A percentile compares a stretch with the other conserved stretches of the same genome.
These are phyloP conservation scores for Trametes cubensis DNA, from an alignment of 768 basidiomycete species.

Conservation along the genomic window DNA sequence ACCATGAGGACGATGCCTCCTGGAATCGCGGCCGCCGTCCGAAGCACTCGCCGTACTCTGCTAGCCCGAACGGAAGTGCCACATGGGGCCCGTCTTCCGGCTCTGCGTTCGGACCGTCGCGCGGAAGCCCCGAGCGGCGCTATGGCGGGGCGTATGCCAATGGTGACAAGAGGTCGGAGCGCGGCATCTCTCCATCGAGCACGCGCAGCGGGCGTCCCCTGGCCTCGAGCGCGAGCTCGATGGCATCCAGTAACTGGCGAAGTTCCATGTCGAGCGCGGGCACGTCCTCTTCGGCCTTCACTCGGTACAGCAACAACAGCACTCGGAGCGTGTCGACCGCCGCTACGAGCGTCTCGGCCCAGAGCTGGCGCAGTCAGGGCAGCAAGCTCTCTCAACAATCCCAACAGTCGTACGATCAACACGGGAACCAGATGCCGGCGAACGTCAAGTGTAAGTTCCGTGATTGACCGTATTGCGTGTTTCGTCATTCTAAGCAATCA, in stretches of 20 bases:
- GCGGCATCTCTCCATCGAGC: conserved; percentile 55
- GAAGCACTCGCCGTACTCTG: conserved; percentile 18
- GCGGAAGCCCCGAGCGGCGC: conserved; percentile 24
- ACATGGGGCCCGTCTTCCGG: conserved; percentile 26
- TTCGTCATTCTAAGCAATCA: conserved; percentile 18
- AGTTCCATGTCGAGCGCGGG: conserved; percentile 70
- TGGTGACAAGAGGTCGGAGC: conserved; percentile 27
- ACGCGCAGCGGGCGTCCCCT: conserved; percentile 54
- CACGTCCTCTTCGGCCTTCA: conserved; percentile 62
- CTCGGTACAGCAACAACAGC: conserved; percentile 74
- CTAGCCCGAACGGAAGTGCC: conserved; percentile 16
- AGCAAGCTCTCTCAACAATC: conserved; percentile 20
- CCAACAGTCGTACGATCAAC: conserved; percentile 11
- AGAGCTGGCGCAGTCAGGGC: conserved; percentile 64
- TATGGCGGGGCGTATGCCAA: conserved; percentile 10
- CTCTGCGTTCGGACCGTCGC: conserved; percentile 22
- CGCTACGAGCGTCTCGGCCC: conserved; percentile 77
- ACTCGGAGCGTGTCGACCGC: conserved; percentile 74
- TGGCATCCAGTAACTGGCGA: conserved; percentile 74
- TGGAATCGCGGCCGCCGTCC: conserved; percentile 24
- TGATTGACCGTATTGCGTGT: neutral
- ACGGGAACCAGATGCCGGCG: conserved; percentile 34
- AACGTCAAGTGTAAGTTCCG: conserved; percentile 79
- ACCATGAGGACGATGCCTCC: conserved; percentile 11
- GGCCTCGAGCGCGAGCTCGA: conserved; percentile 63